phyloP scores from a whole-genome alignment of 2,329 filamentous ascomycete genomes.

The Aspergillus sp. region DNA sequence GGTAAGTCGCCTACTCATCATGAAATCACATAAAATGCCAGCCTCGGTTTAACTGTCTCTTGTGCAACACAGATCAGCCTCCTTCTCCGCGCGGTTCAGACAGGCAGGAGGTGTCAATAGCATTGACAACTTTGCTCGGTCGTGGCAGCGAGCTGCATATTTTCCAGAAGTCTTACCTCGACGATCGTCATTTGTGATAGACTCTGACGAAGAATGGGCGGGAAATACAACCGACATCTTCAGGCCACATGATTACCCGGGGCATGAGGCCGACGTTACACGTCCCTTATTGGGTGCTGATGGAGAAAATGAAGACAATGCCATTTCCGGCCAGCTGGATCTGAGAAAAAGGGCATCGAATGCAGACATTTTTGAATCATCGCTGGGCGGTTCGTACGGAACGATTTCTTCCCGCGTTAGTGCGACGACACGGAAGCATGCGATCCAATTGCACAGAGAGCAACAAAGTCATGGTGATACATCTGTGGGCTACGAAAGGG shows the following conservation, averaged over 20 bases:
- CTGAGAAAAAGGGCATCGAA: conserved; percentile 23
- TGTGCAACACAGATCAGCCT: conserved; percentile 32
- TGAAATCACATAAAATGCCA: not conserved
- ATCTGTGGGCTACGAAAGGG: conserved; percentile 60
- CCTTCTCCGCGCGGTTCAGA: conserved; percentile 50
- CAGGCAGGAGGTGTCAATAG: conserved; percentile 90
- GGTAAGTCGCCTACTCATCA: conserved; percentile 12
- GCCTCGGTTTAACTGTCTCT: not conserved
- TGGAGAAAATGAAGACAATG: conserved; percentile 30
- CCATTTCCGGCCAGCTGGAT: conserved; percentile 13
- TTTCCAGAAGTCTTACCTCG: conserved; percentile 87
- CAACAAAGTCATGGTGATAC: conserved; percentile 50
- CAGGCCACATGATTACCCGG: conserved; percentile 23
- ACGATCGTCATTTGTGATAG: conserved; percentile 70
- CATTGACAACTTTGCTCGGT: conserved; percentile 88
- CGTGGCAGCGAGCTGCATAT: conserved; percentile 85
- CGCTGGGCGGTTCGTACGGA: conserved; percentile 65
- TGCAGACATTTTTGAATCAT: conserved; percentile 46
- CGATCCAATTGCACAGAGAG: conserved; percentile 56
- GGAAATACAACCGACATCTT: conserved; percentile 24
- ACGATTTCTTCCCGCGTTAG: conserved; percentile 60
- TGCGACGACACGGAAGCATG: conserved; percentile 59
- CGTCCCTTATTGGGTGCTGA: conserved; percentile 33
- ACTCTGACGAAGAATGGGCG: conserved; percentile 50
- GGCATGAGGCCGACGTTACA: conserved; percentile 31